Conservation (phyloP, 2,329 filamentous ascomycete species). For the Hymenoscyphus scutula region DNA sequence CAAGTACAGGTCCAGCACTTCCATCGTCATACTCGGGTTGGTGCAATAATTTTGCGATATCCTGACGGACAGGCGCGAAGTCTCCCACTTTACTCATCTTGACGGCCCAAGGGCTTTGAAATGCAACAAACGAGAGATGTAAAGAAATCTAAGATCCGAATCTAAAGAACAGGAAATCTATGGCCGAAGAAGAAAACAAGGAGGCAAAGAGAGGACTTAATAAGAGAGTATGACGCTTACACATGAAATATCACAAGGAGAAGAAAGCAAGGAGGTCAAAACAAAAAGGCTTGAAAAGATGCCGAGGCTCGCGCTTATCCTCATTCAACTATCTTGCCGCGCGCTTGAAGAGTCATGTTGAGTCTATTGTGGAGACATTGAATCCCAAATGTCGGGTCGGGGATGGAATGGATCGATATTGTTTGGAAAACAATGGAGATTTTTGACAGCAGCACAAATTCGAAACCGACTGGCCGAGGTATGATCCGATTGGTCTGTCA, state of each 20-base stretch:
- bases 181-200: conserved; percentile 7
- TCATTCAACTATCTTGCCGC: conserved; percentile 4
- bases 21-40: conserved; percentile 66
- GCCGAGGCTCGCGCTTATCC: conserved; percentile 25
- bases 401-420: neutral
- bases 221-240: conserved; percentile 10
- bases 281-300: conserved; percentile 16
- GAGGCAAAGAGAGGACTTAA: conserved; percentile 12
- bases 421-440: neutral
- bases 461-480: neutral
- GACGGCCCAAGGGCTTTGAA: conserved; percentile 9
- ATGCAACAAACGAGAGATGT: conserved; percentile 1
- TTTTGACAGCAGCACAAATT: neutral
- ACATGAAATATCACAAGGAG: conserved; percentile 13
- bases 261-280: conserved; percentile 16
- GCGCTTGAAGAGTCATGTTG: neutral
- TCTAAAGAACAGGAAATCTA: conserved; percentile 17
- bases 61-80: conserved; percentile 56
- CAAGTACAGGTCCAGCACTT: conserved; percentile 60
- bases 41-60: conserved; percentile 51
- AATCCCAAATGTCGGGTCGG: neutral
- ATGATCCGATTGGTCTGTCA: neutral
- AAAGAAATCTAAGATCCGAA: conserved; percentile 10
- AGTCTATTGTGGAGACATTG: neutral
- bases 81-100: conserved; percentile 57